Evolutionary conservation across 192 early-diverging fungal genomes (phyloP), one percentile per base, ranked within the genome.

Genomic region (Kickxella alabastrina): DNA sequence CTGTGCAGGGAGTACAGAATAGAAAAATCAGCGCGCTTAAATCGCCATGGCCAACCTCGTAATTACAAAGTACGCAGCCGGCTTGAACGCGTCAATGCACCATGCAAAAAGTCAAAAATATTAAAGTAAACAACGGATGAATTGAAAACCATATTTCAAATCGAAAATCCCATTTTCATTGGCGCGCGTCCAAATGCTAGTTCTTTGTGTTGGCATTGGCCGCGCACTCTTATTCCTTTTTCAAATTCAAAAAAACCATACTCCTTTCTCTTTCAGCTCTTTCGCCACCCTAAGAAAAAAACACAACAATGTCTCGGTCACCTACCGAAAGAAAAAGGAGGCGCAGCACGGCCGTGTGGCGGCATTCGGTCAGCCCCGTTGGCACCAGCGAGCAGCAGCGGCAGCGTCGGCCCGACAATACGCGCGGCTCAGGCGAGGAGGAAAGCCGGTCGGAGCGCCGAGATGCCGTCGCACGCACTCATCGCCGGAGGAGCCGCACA

Each of bases 311-410:
- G 41, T 43, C 28, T 18, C 25, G 13, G 27, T 46, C 44, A n/a
- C 44, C 44, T 4, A 46, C 27, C 3, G 47, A 49, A 45, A 48
- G 29, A 8, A 42, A 46, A 10, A 54, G 39, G 22, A 22, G 52
- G 25, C 58, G 49, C 42, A 39, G 28, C 38, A 22, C 41, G 6
- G 40, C 34, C 46, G 15, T 31, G 18, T 38, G 52, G 24, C 57
- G 41, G 57, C 57, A 52, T 40, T 67, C 65, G 9, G 22, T 46
- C 47, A 67, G 65, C 29, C 57, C 57, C n/a, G 28, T 10, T 40
- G 49, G 18, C 36, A 43, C 54, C 35, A 45, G 36, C 43, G 6
- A 49, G 50, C 42, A 53, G 36, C 42, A 43, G 41, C 41, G 22
- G 41, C 41, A 24, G 10, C 41, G 32, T 31, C 18, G 32, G 10